Conservation (phyloP, 1,284 basidiomycete species). For the Apiotrichum laibachii region DNA sequence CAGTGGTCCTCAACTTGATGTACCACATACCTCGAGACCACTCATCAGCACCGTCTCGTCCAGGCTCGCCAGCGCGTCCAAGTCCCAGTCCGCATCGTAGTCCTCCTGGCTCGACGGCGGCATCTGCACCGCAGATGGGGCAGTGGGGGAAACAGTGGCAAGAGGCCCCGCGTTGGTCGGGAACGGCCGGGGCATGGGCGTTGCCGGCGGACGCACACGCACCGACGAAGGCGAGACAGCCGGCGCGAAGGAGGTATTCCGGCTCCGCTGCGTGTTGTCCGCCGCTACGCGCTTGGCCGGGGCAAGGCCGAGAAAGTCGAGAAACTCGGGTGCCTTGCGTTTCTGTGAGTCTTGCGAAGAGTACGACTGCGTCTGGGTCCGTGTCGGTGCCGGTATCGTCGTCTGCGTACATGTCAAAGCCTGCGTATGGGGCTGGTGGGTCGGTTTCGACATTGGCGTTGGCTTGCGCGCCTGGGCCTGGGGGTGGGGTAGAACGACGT, state of each 20-base stretch:
- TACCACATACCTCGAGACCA: conserved; percentile 8
- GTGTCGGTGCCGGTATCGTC: not conserved
- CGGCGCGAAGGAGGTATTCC: not conserved
- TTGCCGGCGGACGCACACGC: too few relatives aligned
- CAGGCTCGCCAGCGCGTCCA: conserved; percentile 34
- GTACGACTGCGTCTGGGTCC: not conserved
- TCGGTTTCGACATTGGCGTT: not conserved
- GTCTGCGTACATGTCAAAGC: not conserved
- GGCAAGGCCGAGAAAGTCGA: conserved; percentile 4
- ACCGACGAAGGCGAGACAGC: not conserved
- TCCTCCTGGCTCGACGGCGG: conserved; percentile 13
- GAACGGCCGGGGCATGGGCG: too few relatives aligned
- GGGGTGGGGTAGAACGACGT: too few relatives aligned
- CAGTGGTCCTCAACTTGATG: conserved; percentile 4
- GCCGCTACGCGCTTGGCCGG: conserved; percentile 6
- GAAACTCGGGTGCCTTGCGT: conserved; percentile 1
- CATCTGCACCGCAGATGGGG: not conserved
- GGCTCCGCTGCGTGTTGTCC: not conserved
- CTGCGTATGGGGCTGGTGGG: not conserved
- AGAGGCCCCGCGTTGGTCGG: not conserved
- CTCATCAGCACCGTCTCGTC: conserved; percentile 30
- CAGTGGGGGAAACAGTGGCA: not conserved
- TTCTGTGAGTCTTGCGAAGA: not conserved
- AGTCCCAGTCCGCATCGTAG: conserved; percentile 42
- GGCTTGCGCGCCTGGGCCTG: too few relatives aligned